Evolutionary conservation across 176 grass and related monocot genomes (phyloP).

Genomic region (Phoenix dactylifera): DNA sequence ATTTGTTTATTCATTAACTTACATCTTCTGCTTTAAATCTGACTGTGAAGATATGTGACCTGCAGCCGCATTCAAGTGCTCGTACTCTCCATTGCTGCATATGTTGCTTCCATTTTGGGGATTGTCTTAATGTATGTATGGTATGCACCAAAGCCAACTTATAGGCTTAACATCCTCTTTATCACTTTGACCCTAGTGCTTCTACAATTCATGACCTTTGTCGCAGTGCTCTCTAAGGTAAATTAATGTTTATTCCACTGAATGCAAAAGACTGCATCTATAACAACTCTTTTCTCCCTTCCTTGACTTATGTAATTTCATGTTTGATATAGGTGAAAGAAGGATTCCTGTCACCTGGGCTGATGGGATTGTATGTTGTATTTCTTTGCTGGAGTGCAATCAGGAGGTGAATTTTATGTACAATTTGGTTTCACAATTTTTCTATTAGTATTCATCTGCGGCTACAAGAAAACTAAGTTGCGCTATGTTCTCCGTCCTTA

Average conservation of each 20-base stretch:
- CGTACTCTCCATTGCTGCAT: constrained; percentile 38
- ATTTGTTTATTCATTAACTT: too few species aligned
- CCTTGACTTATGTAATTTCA: too few species aligned
- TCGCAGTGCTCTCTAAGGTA: constrained; percentile 70
- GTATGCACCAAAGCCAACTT: constrained; percentile 53
- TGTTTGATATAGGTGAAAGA: constrained; percentile 47
- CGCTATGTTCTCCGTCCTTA: too few species aligned
- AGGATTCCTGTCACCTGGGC: constrained; percentile 66
- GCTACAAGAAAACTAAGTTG: too few species aligned
- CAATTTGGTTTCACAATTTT: too few species aligned
- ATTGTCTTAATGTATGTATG: constrained; percentile 78
- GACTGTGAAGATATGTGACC: neutral
- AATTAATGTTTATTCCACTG: neutral
- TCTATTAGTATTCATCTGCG: too few species aligned
- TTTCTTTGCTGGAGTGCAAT: constrained; percentile 92
- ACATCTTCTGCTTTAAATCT: neutral
- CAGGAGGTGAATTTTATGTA: constrained; percentile 41
- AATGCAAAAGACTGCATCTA: too few species aligned
- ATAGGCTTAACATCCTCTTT: constrained; percentile 77
- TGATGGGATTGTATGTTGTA: constrained; percentile 89
- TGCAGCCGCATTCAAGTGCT: constrained; percentile 65
- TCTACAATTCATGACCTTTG: constrained; percentile 58
- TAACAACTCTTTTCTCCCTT: too few species aligned
- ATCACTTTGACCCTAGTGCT: constrained; percentile 80
- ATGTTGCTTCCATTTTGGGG: constrained; percentile 58